Conservation (phyloP, 495 filamentous ascomycete species). For the Penicillium daleae region DNA sequence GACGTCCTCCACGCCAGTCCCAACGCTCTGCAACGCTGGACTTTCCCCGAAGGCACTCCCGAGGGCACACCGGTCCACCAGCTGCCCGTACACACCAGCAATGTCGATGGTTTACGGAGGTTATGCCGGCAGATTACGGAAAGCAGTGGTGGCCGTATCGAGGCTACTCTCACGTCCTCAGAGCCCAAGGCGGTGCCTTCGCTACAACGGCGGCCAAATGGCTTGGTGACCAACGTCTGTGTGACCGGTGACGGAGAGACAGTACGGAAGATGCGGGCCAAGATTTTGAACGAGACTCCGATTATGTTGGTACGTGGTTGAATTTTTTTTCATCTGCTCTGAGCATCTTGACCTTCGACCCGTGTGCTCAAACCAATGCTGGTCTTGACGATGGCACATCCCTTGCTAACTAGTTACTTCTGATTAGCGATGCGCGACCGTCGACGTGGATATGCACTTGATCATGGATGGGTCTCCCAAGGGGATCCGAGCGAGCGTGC, state of each 20-base stretch:
- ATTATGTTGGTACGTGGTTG: constrained; percentile 75
- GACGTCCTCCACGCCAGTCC: constrained; percentile 89
- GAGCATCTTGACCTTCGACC: background rate
- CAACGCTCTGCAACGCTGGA: constrained; percentile 84
- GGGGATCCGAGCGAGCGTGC: constrained; percentile 68
- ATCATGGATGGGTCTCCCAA: constrained; percentile 73
- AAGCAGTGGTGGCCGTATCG: constrained; percentile 65
- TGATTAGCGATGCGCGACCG: constrained; percentile 79
- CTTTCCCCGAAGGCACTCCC: constrained; percentile 81
- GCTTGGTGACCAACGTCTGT: constrained; percentile 86
- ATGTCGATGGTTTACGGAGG: constrained; percentile 74
- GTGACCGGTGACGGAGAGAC: constrained; percentile 81
- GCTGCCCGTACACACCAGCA: constrained; percentile 84
- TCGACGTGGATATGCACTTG: constrained; percentile 88
- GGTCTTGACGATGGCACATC: constrained; percentile 13
- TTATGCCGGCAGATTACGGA: constrained; percentile 81
- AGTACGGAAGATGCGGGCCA: constrained; percentile 82
- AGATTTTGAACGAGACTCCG: constrained; percentile 82
- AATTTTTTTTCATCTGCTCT: constrained; percentile 29
- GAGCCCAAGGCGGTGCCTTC: constrained; percentile 76
- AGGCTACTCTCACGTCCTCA: constrained; percentile 80
- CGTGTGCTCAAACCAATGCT: constrained; percentile 4
- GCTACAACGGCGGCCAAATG: constrained; percentile 67
- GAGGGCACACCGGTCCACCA: constrained; percentile 82
- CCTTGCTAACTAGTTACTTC: constrained; percentile 31